Evolutionary conservation across 805 yeast species (phyloP).

Genomic region (Candida wancherniae): DNA sequence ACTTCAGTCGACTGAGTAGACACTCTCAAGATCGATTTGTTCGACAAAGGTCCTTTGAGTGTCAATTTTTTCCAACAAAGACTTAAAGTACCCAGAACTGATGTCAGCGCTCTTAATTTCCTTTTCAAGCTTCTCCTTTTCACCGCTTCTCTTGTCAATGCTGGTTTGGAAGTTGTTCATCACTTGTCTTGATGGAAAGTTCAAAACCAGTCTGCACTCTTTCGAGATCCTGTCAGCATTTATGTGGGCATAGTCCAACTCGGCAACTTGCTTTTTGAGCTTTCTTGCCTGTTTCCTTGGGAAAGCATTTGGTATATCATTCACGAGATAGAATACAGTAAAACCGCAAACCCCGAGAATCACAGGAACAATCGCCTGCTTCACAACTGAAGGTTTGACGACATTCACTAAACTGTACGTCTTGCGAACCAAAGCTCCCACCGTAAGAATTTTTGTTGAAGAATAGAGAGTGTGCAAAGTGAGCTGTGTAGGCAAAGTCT

Average conservation of each 20-base stretch:
- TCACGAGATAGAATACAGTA: constrained; percentile 57
- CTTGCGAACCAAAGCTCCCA: constrained; percentile 40
- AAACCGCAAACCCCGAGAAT: constrained; percentile 47
- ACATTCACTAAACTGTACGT: constrained; percentile 29
- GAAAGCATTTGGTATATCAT: constrained; percentile 84
- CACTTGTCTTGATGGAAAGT: constrained; percentile 79
- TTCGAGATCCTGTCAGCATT: constrained; percentile 75
- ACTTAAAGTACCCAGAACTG: constrained; percentile 51
- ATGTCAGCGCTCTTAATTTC: constrained; percentile 52
- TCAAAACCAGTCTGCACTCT: constrained; percentile 78
- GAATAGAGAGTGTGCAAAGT: constrained; percentile 39
- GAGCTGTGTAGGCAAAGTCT: constrained; percentile 31
- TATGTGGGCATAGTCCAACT: constrained; percentile 69
- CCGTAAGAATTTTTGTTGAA: constrained; percentile 35
- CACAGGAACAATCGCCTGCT: constrained; percentile 51
- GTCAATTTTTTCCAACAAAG: constrained; percentile 41
- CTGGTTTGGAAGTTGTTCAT: constrained; percentile 61
- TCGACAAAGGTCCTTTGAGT: constrained; percentile 40
- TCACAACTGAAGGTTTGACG: constrained; percentile 37
- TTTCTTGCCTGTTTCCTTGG: constrained; percentile 78
- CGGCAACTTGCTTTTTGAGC: constrained; percentile 56
- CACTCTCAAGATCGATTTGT: constrained; percentile 41
- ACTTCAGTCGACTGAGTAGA: constrained; percentile 35
- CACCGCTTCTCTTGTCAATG: constrained; percentile 55
- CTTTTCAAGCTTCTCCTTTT: constrained; percentile 51